Base-by-base conservation (phyloP, 2,329 filamentous ascomycete genomes). In the Penicillium sp. region DNA sequence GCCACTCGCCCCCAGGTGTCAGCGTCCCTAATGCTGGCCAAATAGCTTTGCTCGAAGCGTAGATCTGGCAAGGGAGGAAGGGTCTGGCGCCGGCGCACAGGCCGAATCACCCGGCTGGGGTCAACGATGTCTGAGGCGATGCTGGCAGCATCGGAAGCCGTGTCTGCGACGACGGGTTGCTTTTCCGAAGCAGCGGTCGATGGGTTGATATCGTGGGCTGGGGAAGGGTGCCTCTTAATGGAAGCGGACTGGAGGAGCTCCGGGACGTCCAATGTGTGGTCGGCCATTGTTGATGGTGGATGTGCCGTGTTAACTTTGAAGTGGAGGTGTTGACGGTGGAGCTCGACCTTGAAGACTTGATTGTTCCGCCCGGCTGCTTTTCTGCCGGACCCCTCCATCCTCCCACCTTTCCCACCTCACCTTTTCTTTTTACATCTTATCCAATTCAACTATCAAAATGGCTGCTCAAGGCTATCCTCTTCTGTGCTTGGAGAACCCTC, bases 21-120 rank as follows among this genome's bases (percentile, higher is more conserved):
- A 31, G 91, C 90, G 50, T 84, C 80, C 58, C 87, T 83, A 62
- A 99, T 88, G 74, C 91, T 95, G 63, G 89, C 87, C 49, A 99
- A 81, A 72, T 99, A 99, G 79, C 92, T 96, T 81, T 99, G 94
- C 76, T 99, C 94, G 74, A 97, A 97, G 39, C 94, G 84, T 60
- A 99, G 78, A 75, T 99, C 94, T 4, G 85, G 85, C 42, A 88
- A 69, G 3, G 84, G 84, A 42, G 92, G 91, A 66, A 96, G 81
- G n/a, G 67, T 69, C 28, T 70, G 64, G 13, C 70, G 69, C 14
- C 74, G 69, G 11, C 68, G 60, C 4, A 68, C 51, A 3, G 71
- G 69, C 28, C 65, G 68, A 45, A 75, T 62, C 28, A 68, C 67
- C 6, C 65, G 68, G 40, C 58, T 65, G 13, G 63, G 65, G 46